phyloP scores from a whole-genome alignment of 805 yeast genomes.

The Sugiyamaella mastotermitis region DNA sequence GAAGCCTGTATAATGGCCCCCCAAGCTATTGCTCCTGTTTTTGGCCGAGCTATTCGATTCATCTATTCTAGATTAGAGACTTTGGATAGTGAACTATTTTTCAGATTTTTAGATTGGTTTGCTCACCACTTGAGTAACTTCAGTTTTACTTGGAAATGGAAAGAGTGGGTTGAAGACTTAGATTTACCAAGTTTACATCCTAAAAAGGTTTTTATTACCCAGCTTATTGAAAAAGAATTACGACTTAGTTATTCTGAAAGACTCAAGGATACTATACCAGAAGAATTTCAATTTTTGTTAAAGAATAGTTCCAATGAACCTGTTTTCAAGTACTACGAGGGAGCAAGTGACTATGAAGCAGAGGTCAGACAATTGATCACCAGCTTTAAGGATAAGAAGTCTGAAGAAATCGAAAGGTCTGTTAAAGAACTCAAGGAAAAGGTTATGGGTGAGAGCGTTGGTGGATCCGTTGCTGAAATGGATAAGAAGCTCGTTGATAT shows the following conservation, averaged over 20 bases:
- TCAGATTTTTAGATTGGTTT: slow-evolving; percentile 83
- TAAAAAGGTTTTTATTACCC: slow-evolving; percentile 62
- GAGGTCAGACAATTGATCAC: slow-evolving; percentile 35
- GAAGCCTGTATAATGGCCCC: slow-evolving; percentile 83
- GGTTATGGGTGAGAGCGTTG: slow-evolving; percentile 26
- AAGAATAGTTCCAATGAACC: slow-evolving; percentile 32
- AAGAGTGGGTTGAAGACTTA: slow-evolving; percentile 66
- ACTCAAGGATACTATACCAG: slow-evolving; percentile 66
- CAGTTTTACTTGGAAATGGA: slow-evolving; percentile 97
- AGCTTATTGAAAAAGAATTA: slow-evolving; percentile 76
- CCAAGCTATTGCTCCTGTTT: slow-evolving; percentile 82
- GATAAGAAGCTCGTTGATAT: slow-evolving; percentile 50
- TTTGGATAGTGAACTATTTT: slow-evolving; percentile 70
- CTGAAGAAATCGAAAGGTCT: slow-evolving; percentile 2
- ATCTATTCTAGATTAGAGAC: slow-evolving; percentile 61
- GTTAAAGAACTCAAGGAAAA: slow-evolving; percentile 18
- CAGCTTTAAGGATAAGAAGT: slow-evolving; percentile 23
- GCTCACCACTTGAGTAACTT: slow-evolving; percentile 89
- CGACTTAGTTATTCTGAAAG: slow-evolving; percentile 71
- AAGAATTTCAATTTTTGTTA: slow-evolving; percentile 45
- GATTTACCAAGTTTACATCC: slow-evolving; percentile 58
- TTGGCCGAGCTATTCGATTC: slow-evolving; percentile 86
- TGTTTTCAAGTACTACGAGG: slow-evolving; percentile 35
- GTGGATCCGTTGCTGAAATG: slow-evolving; percentile 32
- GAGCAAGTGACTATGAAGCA: slow-evolving; percentile 33